Evolutionary conservation across 306 rosid genomes (phyloP).

Genomic region (Biancaea sappan): DNA sequence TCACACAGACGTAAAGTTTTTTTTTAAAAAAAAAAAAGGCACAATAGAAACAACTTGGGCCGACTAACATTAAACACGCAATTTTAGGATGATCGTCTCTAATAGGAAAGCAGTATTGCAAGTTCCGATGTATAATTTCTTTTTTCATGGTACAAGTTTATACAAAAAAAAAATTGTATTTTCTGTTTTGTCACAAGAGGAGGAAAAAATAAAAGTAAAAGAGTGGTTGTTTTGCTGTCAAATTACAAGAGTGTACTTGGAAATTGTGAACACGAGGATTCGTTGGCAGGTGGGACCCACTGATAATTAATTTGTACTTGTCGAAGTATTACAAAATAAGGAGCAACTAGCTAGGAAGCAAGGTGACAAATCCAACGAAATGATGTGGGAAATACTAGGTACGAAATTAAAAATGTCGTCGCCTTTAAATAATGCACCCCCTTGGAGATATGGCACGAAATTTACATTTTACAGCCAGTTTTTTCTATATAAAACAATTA

Average conservation of each 20-base stretch:
- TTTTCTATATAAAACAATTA: no score
- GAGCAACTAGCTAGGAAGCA: background rate
- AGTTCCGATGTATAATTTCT: background rate
- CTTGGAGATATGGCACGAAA: no score
- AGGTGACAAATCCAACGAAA: background rate
- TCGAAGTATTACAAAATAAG: background rate
- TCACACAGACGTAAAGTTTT: no score
- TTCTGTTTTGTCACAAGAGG: background rate
- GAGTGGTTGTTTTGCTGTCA: no score
- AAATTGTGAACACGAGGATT: background rate
- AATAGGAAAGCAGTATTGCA: background rate
- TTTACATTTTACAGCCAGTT: no score
- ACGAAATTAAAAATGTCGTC: background rate
- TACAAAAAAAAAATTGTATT: background rate
- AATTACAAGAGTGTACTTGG: background rate
- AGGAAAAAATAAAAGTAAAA: background rate
- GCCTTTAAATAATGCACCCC: background rate
- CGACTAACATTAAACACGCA: background rate
- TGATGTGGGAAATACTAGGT: background rate
- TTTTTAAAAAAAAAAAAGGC: background rate
- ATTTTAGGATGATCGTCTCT: background rate
- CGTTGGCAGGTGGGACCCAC: background rate
- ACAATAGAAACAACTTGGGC: background rate
- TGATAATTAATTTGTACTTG: background rate
- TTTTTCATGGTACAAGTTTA: background rate